Conservation (phyloP, 345 rosid species). For the Dimocarpus longan region DNA sequence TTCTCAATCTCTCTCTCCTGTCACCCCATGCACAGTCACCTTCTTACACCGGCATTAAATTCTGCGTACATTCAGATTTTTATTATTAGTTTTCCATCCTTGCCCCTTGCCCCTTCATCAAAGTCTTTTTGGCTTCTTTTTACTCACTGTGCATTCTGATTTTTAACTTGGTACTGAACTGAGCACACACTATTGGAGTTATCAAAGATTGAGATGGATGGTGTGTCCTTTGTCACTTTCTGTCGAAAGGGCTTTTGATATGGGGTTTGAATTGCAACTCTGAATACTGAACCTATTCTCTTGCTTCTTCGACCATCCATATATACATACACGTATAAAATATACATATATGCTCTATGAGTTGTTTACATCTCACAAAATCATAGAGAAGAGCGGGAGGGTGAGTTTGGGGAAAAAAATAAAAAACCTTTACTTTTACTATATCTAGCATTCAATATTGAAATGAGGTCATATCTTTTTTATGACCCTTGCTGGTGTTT, state of each 20-base stretch:
- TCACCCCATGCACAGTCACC: slow-evolving; percentile 29
- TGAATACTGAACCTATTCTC: not conserved
- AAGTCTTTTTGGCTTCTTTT: not conserved
- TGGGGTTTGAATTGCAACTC: slow-evolving; percentile 2
- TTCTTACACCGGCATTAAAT: slow-evolving; percentile 16
- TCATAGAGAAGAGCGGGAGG: slow-evolving; percentile 14
- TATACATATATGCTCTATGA: not conserved
- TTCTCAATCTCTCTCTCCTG: not conserved
- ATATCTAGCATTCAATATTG: slow-evolving; percentile 23
- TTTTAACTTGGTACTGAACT: slow-evolving; percentile 11
- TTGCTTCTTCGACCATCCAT: slow-evolving; percentile 7
- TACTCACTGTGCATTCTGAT: slow-evolving; percentile 9
- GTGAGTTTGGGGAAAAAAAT: not conserved
- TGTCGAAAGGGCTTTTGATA: slow-evolving; percentile 2
- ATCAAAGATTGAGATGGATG: not conserved
- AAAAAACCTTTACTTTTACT: slow-evolving; percentile 28
- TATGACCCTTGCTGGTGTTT: slow-evolving; percentile 10
- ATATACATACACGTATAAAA: not conserved
- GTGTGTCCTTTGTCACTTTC: slow-evolving; percentile 18
- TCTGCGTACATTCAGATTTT: not conserved
- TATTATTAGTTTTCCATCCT: not conserved
- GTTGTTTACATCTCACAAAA: slow-evolving; percentile 30
- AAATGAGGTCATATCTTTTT: slow-evolving; percentile 26
- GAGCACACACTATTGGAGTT: slow-evolving; percentile 10
- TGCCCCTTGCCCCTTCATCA: not conserved